phyloP scores from a whole-genome alignment of 306 rosid genomes.

The Dicorynia guianensis region DNA sequence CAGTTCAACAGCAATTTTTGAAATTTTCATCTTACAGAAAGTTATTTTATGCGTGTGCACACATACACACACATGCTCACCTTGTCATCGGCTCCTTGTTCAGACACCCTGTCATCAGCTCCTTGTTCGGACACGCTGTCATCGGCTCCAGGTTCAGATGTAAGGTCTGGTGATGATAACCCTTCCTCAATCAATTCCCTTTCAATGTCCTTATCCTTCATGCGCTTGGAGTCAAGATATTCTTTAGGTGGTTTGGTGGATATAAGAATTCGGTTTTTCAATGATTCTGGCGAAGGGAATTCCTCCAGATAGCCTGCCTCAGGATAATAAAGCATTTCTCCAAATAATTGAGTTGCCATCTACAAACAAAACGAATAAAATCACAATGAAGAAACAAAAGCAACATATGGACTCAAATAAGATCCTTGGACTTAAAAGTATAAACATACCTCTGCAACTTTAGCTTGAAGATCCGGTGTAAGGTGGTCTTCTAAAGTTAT shows the following conservation, averaged over 20 bases:
- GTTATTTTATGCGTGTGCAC: not conserved
- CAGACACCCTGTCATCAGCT: constrained; percentile 37
- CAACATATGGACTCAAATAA: not conserved
- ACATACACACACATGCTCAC: constrained; percentile 47
- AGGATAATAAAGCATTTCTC: constrained; percentile 78
- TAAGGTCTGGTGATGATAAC: constrained; percentile 35
- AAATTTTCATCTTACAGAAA: too few relatives aligned
- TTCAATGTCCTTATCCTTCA: constrained; percentile 56
- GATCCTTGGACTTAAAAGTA: not conserved
- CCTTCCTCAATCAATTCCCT: constrained; percentile 62
- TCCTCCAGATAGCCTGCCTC: constrained; percentile 56
- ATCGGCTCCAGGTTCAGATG: too few relatives aligned
- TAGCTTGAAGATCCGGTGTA: constrained; percentile 69
- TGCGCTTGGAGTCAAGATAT: constrained; percentile 50
- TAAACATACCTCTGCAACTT: constrained; percentile 71
- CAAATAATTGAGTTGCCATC: constrained; percentile 73
- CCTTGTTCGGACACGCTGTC: constrained; percentile 48
- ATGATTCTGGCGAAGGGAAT: constrained; percentile 85
- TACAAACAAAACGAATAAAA: constrained; percentile 45
- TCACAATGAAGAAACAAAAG: constrained; percentile 27
- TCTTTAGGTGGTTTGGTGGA: constrained; percentile 95
- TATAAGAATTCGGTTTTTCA: constrained; percentile 71
- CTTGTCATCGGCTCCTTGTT: not conserved
- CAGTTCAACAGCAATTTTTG: too few relatives aligned
- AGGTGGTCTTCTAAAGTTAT: constrained; percentile 96